Conservation (phyloP, 2,329 filamentous ascomycete species). For the Claviceps sp. region DNA sequence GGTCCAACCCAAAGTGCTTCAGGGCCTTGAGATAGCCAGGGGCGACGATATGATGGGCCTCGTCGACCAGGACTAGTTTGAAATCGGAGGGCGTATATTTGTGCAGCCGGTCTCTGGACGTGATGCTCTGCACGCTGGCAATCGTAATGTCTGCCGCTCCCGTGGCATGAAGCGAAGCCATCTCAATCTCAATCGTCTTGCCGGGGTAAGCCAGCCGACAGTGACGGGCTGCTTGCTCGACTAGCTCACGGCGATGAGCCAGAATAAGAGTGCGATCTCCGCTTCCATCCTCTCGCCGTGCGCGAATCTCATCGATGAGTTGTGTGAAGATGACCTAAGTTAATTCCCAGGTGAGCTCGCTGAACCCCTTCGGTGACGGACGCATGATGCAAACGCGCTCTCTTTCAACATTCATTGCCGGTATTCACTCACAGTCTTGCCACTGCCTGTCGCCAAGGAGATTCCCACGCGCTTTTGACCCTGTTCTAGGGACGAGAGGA, state of each 20-base stretch:
- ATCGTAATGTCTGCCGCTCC: constrained; percentile 85
- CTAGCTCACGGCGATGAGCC: constrained; percentile 82
- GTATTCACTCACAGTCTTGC: constrained; percentile 57
- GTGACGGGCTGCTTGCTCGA: constrained; percentile 84
- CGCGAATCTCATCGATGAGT: constrained; percentile 63
- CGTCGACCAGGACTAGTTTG: constrained; percentile 88
- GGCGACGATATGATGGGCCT: constrained; percentile 93
- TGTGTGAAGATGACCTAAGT: constrained; percentile 85
- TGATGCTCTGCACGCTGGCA: constrained; percentile 77
- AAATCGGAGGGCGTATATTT: constrained; percentile 73
- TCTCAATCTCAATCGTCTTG: constrained; percentile 78
- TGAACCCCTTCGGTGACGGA: background rate
- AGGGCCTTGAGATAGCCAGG: constrained; percentile 63
- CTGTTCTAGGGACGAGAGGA: constrained; percentile 52
- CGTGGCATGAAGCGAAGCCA: constrained; percentile 65
- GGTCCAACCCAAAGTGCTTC: constrained; percentile 61
- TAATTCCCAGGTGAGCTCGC: background rate
- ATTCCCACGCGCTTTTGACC: constrained; percentile 73
- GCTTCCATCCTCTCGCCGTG: constrained; percentile 29
- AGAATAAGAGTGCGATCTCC: constrained; percentile 73
- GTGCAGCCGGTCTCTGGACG: constrained; percentile 57
- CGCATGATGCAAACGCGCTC: background rate
- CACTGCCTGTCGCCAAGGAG: constrained; percentile 76
- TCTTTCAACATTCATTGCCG: background rate
- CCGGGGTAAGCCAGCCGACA: constrained; percentile 69